Conservation (phyloP, 495 filamentous ascomycete species). For the Hyaloscypha hepaticicola region DNA sequence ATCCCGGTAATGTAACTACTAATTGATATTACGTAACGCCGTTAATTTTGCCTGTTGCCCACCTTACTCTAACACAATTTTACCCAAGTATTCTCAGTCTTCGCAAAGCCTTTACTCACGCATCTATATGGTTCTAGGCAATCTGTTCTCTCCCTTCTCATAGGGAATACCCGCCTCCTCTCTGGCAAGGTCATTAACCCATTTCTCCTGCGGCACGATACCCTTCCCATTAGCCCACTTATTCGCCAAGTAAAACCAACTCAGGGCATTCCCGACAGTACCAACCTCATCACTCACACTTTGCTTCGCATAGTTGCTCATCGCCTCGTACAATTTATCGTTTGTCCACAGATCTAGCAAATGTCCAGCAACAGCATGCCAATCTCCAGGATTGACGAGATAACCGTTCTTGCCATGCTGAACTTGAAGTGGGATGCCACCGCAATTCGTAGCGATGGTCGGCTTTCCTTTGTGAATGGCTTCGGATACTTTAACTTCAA, state of each 20-base stretch:
- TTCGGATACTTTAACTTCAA: slow-evolving; percentile 89
- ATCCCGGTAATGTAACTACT: background rate
- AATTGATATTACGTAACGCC: background rate
- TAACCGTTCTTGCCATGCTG: slow-evolving; percentile 72
- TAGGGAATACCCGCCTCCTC: slow-evolving; percentile 62
- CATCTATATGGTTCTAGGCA: slow-evolving; percentile 39
- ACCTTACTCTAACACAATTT: background rate
- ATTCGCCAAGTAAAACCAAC: slow-evolving; percentile 74
- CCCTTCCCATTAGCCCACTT: slow-evolving; percentile 52
- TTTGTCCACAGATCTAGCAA: slow-evolving; percentile 70
- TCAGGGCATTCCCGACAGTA: slow-evolving; percentile 76
- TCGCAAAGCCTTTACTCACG: background rate
- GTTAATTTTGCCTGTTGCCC: background rate
- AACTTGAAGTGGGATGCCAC: slow-evolving; percentile 82
- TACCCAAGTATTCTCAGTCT: background rate
- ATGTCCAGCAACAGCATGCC: slow-evolving; percentile 67
- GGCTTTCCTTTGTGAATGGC: slow-evolving; percentile 83
- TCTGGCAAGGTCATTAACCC: slow-evolving; percentile 80
- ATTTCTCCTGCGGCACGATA: slow-evolving; percentile 43
- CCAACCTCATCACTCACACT: slow-evolving; percentile 81
- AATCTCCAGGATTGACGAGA: slow-evolving; percentile 72
- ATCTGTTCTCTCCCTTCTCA: slow-evolving; percentile 56
- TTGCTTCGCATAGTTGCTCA: slow-evolving; percentile 62
- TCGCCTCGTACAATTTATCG: slow-evolving; percentile 57
- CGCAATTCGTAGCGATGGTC: slow-evolving; percentile 74